These are phyloP conservation scores for Fusarium tupiense DNA, from an alignment of 2,329 filamentous ascomycete genomes.

Conservation along the genomic window DNA sequence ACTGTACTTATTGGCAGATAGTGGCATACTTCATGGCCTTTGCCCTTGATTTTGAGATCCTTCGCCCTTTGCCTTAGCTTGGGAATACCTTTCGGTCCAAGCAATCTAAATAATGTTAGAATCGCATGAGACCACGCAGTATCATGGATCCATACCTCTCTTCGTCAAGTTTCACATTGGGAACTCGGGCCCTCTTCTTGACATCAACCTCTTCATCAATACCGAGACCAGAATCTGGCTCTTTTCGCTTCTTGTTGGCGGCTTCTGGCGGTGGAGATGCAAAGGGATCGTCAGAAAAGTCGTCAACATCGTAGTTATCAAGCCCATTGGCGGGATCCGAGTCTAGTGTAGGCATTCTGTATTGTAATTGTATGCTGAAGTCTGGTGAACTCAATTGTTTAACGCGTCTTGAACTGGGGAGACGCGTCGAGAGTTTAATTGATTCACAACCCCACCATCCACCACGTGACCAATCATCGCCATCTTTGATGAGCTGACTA, in stretches of 20 bases:
- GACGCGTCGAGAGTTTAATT: conserved; percentile 44
- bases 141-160: conserved; percentile 60
- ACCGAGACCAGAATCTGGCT: conserved; percentile 68
- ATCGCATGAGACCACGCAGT: neutral
- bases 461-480: conserved; percentile 29
- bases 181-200: conserved; percentile 75
- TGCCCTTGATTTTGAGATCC: conserved; percentile 84
- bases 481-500: conserved; percentile 31
- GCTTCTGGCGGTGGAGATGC: conserved; percentile 56
- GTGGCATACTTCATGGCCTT: conserved; percentile 81
- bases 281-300: conserved; percentile 60
- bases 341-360: conserved; percentile 35
- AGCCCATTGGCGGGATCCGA: conserved; percentile 59
- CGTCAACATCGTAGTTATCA: conserved; percentile 78
- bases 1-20: neutral
- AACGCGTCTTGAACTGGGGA: conserved; percentile 23
- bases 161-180: conserved; percentile 89
- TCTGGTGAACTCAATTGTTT: neutral
- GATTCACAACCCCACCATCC: conserved; percentile 1
- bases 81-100: conserved; percentile 85
- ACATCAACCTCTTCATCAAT: conserved; percentile 89
- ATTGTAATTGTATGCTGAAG: neutral
- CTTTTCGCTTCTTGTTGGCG: conserved; percentile 59
- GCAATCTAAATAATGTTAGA: conserved; percentile 62
- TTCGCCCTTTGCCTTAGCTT: conserved; percentile 78